Evolutionary conservation across 768 basidiomycete genomes (phyloP).

Genomic region (Naganishia antarctica): DNA sequence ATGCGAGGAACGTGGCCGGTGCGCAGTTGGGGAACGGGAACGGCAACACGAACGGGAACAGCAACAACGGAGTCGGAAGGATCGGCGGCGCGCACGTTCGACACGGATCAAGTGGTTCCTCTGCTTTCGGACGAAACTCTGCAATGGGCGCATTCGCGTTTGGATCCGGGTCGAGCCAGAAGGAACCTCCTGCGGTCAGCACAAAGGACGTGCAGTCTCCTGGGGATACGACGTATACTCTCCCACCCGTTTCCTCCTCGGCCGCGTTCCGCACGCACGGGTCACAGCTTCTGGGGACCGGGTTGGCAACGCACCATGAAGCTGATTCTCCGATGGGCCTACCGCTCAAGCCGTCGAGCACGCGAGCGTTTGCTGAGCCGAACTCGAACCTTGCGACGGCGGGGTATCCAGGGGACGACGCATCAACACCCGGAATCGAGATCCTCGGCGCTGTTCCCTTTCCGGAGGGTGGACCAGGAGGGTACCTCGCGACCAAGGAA

Average conservation of each 20-base stretch:
- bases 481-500: slow-evolving; percentile 18
- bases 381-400: not conserved
- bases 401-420: slow-evolving; percentile 4
- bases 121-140: slow-evolving; percentile 9
- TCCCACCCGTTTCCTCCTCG: slow-evolving; percentile 7
- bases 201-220: not conserved
- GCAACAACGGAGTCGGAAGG: not conserved
- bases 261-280: slow-evolving; percentile 2
- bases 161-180: not conserved
- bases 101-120: slow-evolving; percentile 14
- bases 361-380: no score
- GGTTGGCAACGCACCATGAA: slow-evolving; percentile 24
- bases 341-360: no score
- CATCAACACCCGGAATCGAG: slow-evolving; percentile 24
- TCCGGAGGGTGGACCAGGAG: slow-evolving; percentile 29
- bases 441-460: slow-evolving; percentile 26
- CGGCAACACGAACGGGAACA: not conserved
- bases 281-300: not conserved
- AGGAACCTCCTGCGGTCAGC: no score
- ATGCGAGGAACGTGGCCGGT: slow-evolving; percentile 3
- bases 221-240: not conserved
- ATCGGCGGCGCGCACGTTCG: slow-evolving; percentile 1
- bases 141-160: slow-evolving; percentile 12
- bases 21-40: not conserved
- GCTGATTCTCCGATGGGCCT: not conserved